These are phyloP conservation scores for Globisporangium splendens DNA, from an alignment of 352 stramenopile genomes.

Conservation along the genomic window DNA sequence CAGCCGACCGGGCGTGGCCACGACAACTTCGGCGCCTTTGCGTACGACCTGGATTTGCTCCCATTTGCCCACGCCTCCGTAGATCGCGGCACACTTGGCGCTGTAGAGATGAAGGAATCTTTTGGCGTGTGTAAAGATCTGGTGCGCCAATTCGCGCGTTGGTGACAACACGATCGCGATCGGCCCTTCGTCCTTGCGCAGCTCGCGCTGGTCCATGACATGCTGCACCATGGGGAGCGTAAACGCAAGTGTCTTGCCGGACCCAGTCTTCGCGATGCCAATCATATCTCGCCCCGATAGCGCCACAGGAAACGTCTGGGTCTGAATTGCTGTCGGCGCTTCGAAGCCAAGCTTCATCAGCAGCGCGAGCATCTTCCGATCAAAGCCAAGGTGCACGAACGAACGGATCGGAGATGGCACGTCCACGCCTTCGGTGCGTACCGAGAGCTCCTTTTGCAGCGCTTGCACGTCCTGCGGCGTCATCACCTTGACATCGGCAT, in stretches of 20 bases:
- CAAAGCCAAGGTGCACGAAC: conserved; percentile 71
- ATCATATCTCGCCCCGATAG: conserved; percentile 78
- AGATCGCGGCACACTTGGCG: conserved; percentile 72
- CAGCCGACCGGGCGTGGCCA: conserved; percentile 73
- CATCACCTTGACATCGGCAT: conserved; percentile 38
- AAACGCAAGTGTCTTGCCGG: conserved; percentile 97
- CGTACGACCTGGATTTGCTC: conserved; percentile 76
- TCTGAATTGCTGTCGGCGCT: conserved; percentile 77
- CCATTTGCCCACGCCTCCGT: conserved; percentile 82
- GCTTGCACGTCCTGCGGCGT: conserved; percentile 29
- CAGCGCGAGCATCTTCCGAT: conserved; percentile 58
- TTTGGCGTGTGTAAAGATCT: conserved; percentile 83
- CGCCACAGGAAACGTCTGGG: conserved; percentile 79
- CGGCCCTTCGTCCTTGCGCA: conserved; percentile 67
- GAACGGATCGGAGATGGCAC: conserved; percentile 66
- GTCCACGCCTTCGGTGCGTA: conserved; percentile 43
- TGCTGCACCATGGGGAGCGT: conserved; percentile 92
- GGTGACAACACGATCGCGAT: conserved; percentile 80
- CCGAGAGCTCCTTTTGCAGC: conserved; percentile 41
- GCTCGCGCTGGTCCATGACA: conserved; percentile 84
- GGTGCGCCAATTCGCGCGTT: conserved; percentile 78
- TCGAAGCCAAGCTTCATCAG: conserved; percentile 73
- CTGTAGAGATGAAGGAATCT: conserved; percentile 73
- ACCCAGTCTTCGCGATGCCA: conserved; percentile 94
- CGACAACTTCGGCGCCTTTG: conserved; percentile 70